Evolutionary conservation across 2,329 filamentous ascomycete species (phyloP), one percentile per base, ranked within the genome.

Genomic region (Anthostomella pinea): DNA sequence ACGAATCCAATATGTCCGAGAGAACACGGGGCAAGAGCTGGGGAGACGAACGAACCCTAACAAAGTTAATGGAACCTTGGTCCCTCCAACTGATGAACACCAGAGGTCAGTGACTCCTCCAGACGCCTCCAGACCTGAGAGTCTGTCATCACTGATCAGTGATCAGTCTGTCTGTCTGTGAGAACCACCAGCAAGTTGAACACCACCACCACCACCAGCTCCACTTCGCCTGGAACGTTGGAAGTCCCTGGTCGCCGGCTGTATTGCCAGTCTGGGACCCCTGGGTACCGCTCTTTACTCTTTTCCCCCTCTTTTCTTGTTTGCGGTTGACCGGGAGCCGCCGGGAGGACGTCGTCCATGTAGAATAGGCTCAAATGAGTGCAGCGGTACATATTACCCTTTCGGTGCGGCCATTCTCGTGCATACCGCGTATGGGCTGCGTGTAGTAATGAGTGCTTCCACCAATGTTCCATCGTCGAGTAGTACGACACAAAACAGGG

Each of bases 251-350:
- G 30, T 37, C 42, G n/a, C n/a, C 47, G 47, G 45, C 41, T 46
- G 45, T 50, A 48, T 48, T 49, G 41, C 37, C 46, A 48, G 42
- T 43, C 38, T 38, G 33, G n/a, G n/a, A n/a, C n/a, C n/a, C n/a
- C n/a, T n/a, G 33, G 30, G 30, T 36, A 45, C 33, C 39, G 41
- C 41, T 33, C 41, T 41, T 39, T 49, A 45, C 42, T 39, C 28
- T 28, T 39, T 39, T 37, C 34, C 38, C 34, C 40, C 31, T 35
- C 14, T 33, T 39, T 33, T 37, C 30, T 29, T 15, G 27, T 28
- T 14, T 25, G 22, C 33, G 36, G 26, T 31, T 45, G 35, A 28
- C 33, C 36, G 37, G 33, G 17, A 35, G 34, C 27, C 24, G 20
- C 38, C 36, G 46, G 46, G 41, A 43, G 31, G 38, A 38, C 35